Evolutionary conservation across 2,329 filamentous ascomycete species (phyloP), one percentile per base, ranked within the genome.

Genomic region (Phaeosphaeria sp.): DNA sequence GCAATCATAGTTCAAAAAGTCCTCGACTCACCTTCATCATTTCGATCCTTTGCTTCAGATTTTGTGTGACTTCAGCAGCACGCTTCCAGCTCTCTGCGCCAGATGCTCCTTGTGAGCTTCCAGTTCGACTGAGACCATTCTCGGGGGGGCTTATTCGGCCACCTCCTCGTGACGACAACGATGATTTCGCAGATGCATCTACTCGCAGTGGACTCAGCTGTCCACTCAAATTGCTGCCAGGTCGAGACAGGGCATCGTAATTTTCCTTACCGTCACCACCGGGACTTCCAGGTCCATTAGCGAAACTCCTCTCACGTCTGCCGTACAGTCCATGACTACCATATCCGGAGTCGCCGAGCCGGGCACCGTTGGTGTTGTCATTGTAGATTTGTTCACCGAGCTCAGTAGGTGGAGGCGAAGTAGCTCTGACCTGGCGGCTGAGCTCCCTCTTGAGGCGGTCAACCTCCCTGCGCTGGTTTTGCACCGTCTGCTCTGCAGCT

Each of bases 41-140:
- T 82, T 98, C 95, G 77, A 99, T 99, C 75, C 95, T 88, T 52
- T 94, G 93, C 82, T 98, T 99, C 72, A 99, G 79, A 77, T 97
- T 95, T 78, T 93, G 97, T 54, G 95, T 99, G 56, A 99, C 95
- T 81, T 99, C 95, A 1, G 95, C 95, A 18, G 95, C 95, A 67
- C 95, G 85, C 81, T 93, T 96, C 95, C 95, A 99, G 75, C 93
- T 98, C 80, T 99, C 95, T 52, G 76, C 79, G 67, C 77, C 66
- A 64, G 75, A 58, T 60, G 73, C 51, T 56, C 64, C 72, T 55
- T 77, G 75, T 51, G 63, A 59, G 50, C 59, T 58, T 11, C 67
- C 65, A 41, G 71, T 62, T 25, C 67, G 65, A 47, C 64, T 63
- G 15, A 52, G 48, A 6, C 63, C 61, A 27, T 64, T 70, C 49